These are phyloP conservation scores for Pseudogymnoascus pannorum DNA, from an alignment of 2,329 filamentous ascomycete genomes.

Conservation along the genomic window DNA sequence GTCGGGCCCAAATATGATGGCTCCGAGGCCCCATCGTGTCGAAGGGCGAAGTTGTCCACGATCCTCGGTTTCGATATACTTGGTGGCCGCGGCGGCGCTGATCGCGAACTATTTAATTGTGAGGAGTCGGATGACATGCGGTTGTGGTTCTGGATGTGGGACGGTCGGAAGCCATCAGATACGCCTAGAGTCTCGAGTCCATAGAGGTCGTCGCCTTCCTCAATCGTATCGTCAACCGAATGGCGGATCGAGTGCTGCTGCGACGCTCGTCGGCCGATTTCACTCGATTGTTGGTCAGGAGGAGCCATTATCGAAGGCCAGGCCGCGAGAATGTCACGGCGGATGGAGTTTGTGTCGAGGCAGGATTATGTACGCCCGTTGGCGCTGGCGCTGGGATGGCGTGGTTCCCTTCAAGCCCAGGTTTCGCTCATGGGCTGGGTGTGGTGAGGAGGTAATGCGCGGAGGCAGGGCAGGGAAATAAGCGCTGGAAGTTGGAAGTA, in stretches of 20 bases:
- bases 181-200: slow-evolving; percentile 44
- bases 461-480: not conserved
- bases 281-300: not conserved
- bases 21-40: slow-evolving; percentile 40
- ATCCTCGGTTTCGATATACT: slow-evolving; percentile 49
- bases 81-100: slow-evolving; percentile 38
- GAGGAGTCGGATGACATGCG: slow-evolving; percentile 19
- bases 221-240: not conserved
- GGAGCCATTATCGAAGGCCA: not conserved
- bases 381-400: not conserved
- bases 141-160: slow-evolving; percentile 15
- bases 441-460: not conserved
- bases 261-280: not conserved
- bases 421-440: not conserved
- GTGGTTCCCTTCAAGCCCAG: not conserved
- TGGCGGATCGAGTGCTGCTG: not conserved
- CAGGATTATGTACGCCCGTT: not conserved
- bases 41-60: slow-evolving; percentile 44
- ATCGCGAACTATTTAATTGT: slow-evolving; percentile 15
- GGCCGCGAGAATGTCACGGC: not conserved
- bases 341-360: not conserved
- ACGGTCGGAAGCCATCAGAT: slow-evolving; percentile 45
- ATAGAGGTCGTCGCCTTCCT: slow-evolving; percentile 40
- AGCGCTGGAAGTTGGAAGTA: too few relatives aligned
- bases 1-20: not conserved